Percentiles rank a stretch among this genome's conserved stretches.
Evolutionary conservation across 176 grass and related monocot genomes (phyloP).

Genomic region (Chloris gayana): DNA sequence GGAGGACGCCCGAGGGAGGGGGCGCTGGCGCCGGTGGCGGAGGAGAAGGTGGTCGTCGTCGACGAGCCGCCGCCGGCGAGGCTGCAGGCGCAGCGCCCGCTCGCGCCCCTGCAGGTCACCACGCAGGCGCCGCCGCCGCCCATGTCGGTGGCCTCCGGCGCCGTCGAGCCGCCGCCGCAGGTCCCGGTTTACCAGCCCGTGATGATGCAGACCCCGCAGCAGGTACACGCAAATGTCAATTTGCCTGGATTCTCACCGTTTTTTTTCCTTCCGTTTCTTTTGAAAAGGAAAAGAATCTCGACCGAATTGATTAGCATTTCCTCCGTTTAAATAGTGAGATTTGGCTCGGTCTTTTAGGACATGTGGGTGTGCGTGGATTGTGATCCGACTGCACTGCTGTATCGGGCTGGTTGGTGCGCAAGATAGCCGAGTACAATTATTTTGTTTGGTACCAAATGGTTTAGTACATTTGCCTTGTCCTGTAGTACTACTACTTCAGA

Average conservation of each 20-base stretch:
- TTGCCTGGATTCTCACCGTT: not conserved
- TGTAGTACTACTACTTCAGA: not conserved
- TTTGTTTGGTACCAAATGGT: conserved; percentile 32
- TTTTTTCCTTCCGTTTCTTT: not conserved
- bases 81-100: conserved; percentile 68
- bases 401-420: conserved; percentile 29
- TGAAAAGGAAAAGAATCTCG: not conserved
- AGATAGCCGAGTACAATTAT: conserved; percentile 39
- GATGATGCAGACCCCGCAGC: conserved; percentile 42
- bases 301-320: conserved; percentile 26
- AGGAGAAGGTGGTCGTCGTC: conserved; percentile 39
- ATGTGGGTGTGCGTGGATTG: conserved; percentile 40
- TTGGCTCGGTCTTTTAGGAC: not conserved
- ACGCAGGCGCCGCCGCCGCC: conserved; percentile 55
- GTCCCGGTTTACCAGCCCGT: conserved; percentile 41
- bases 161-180: conserved; percentile 40
- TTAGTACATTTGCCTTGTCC: not conserved
- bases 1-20: conserved; percentile 20
- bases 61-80: conserved; percentile 43
- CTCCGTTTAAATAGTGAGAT: conserved; percentile 21
- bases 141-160: conserved; percentile 46
- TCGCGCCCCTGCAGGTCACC: conserved; percentile 78
- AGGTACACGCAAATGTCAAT: conserved; percentile 32
- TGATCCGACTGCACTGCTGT: conserved; percentile 17
- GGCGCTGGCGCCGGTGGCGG: conserved; percentile 20